Percentiles rank a stretch among this genome's conserved stretches.
These are phyloP conservation scores for Zygosaccharomyces pseudorouxii DNA, from an alignment of 805 yeast genomes.

Conservation along the genomic window DNA sequence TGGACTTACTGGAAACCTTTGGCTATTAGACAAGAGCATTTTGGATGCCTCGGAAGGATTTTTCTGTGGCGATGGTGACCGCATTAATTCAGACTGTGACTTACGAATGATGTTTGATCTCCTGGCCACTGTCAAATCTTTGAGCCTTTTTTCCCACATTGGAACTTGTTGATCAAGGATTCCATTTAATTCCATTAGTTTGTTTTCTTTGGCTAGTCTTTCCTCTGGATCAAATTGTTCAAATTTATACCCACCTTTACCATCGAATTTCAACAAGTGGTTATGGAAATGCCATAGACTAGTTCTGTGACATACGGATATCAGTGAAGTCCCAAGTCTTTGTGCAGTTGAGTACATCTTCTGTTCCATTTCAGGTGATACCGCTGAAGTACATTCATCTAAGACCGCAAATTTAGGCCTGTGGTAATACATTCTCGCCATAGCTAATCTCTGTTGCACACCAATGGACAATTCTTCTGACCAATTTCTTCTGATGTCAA, in stretches of 20 bases:
- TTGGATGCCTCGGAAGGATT: background rate
- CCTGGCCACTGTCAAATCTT: conserved; percentile 54
- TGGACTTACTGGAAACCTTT: background rate
- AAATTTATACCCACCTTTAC: conserved; percentile 66
- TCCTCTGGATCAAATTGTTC: conserved; percentile 64
- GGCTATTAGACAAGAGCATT: background rate
- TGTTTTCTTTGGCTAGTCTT: conserved; percentile 73
- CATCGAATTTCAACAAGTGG: conserved; percentile 76
- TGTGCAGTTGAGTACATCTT: conserved; percentile 84
- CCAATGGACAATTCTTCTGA: conserved; percentile 84
- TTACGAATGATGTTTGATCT: conserved; percentile 33
- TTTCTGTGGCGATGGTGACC: background rate
- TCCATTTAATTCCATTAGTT: conserved; percentile 65
- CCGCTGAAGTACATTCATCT: conserved; percentile 95
- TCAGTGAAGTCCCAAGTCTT: conserved; percentile 67
- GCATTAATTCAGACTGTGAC: conserved; percentile 29
- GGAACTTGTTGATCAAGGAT: conserved; percentile 64
- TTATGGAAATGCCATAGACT: conserved; percentile 91
- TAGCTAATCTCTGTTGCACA: conserved; percentile 87
- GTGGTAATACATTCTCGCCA: conserved; percentile 90
- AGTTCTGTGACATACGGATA: conserved; percentile 90
- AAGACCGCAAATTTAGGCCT: conserved; percentile 89
- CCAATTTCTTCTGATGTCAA: conserved; percentile 76
- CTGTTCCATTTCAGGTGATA: conserved; percentile 85
- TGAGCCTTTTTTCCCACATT: conserved; percentile 58